Conservation (phyloP, 108 stramenopile genomes). For the Epipyxis sp. region DNA sequence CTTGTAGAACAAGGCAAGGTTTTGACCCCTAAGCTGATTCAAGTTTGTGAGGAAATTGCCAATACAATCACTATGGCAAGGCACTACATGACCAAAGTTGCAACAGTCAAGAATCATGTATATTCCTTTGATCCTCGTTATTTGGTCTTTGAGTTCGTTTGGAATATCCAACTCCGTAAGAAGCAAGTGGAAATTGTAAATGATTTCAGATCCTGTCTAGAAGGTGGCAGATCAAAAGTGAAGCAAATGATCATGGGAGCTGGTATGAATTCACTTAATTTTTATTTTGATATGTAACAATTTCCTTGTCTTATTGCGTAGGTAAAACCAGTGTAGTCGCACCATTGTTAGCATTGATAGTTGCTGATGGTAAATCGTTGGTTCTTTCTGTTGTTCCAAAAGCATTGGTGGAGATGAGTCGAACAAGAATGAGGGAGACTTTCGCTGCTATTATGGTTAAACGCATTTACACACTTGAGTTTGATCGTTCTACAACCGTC, state of each 20-base stretch:
- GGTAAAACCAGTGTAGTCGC: constrained; percentile 47
- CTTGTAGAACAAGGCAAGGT: background rate
- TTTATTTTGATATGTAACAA: too few species aligned
- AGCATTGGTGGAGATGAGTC: constrained; percentile 40
- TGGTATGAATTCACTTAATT: too few species aligned
- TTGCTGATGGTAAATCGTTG: constrained; percentile 43
- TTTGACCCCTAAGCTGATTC: constrained; percentile 10
- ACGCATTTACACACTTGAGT: constrained; percentile 38
- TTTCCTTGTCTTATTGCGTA: background rate
- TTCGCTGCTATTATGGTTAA: constrained; percentile 34
- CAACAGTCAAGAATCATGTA: background rate
- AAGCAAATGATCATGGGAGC: constrained; percentile 51
- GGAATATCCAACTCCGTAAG: constrained; percentile 34
- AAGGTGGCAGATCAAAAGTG: constrained; percentile 28
- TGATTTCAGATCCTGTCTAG: constrained; percentile 9
- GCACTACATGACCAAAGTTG: constrained; percentile 29
- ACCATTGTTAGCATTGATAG: constrained; percentile 38
- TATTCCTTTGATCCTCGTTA: constrained; percentile 39
- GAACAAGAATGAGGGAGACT: constrained; percentile 28
- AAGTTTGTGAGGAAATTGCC: constrained; percentile 25
- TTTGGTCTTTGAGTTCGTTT: constrained; percentile 45
- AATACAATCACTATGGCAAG: constrained; percentile 34
- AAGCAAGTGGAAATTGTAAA: constrained; percentile 40
- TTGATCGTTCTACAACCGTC: constrained; percentile 28
- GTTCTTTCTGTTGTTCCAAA: constrained; percentile 40